Percentiles rank a stretch among this genome's conserved stretches.
These are phyloP conservation scores for Rosa persica DNA, from an alignment of 306 rosid species.

Conservation along the genomic window DNA sequence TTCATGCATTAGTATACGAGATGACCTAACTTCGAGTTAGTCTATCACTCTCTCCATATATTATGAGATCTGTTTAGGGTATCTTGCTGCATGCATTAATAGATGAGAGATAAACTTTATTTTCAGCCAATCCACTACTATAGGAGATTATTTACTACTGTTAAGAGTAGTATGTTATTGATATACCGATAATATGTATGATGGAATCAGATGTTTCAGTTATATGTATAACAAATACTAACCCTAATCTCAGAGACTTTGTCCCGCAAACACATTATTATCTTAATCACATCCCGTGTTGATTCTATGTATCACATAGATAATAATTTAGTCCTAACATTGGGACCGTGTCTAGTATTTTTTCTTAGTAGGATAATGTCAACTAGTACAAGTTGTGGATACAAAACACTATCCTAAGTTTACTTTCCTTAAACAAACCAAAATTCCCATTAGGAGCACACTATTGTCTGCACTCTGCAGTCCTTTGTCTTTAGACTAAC, in stretches of 20 bases:
- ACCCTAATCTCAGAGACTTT: neutral
- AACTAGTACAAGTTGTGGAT: slow-evolving; percentile 26
- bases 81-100: neutral
- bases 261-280: neutral
- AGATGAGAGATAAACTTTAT: no score
- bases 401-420: slow-evolving; percentile 4
- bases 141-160: no score
- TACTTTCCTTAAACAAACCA: slow-evolving; percentile 18
- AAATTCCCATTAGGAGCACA: neutral
- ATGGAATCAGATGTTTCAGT: neutral
- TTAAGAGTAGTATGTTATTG: no score
- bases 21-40: no score
- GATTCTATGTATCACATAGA: slow-evolving; percentile 7
- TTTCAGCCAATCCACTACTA: no score
- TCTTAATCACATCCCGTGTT: slow-evolving; percentile 24
- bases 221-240: neutral
- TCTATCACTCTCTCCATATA: no score
- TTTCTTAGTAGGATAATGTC: neutral
- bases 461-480: neutral
- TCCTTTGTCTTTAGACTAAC: neutral
- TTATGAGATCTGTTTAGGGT: no score
- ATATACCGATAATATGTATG: no score
- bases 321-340: slow-evolving; percentile 5
- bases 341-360: neutral
- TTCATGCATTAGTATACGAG: no score